Evolutionary conservation across 768 basidiomycete genomes (phyloP), one percentile per base, ranked within the genome.

Genomic region (Trametes cubensis): DNA sequence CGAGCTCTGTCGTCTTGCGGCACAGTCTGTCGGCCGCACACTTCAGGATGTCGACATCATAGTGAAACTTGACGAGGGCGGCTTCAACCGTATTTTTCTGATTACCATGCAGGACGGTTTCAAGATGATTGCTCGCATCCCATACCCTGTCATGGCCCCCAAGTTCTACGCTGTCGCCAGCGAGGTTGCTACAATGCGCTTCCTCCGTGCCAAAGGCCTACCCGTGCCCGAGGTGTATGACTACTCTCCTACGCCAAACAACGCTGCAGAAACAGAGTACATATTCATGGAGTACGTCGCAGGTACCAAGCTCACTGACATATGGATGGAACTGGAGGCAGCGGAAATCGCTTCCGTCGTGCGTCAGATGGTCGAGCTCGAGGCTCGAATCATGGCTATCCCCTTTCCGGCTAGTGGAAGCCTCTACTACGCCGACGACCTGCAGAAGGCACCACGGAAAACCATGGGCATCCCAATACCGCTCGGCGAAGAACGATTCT

Each of bases 371-470:
- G 73, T 67, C 70, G 26, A 82, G 63, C 73, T 85, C 67, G 81
- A 84, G 71, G 75, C 78, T 0, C 55, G 64, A 8, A 80, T 83
- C 74, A 82, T 81, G 81, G 78, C 77, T 20, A 72, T 77, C 41
- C 0, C 74, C 62, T 83, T 83, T 66, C 81, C 80, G 23, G 81
- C 79, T 72, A 79, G 81, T 50, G 80, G 82, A 74, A 80, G 80
- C 74, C 74, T 83, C 0, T 83, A 83, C 73, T 83, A 74, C 55
- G 46, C 75, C 10, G 7, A 78, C 14, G 82, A 84, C 74, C 58
- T 83, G 71, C 72, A 77, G 71, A 79, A 78, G 10, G 60, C 67
- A 74, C 20, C 68, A 74, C 14, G 68, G 68, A 71, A 69, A 42
- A 64, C 28, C 6, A 34, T 56, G 62, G 78, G 72, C 67, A 73